phyloP scores from a whole-genome alignment of 2,329 filamentous ascomycete species.

The Fusarium luffae region DNA sequence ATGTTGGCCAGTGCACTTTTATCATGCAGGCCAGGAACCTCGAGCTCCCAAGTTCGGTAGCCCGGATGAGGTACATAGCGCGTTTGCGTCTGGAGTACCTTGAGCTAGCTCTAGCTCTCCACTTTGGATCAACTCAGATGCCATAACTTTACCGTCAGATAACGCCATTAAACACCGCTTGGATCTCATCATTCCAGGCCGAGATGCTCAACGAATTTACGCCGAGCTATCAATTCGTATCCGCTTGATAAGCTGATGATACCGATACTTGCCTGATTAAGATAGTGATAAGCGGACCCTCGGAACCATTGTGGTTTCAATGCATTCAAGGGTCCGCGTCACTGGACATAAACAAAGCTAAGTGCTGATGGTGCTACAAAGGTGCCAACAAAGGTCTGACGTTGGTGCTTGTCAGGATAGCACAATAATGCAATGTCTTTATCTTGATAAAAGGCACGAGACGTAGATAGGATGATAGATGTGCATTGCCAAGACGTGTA shows the following conservation, averaged over 20 bases:
- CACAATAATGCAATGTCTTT: neutral
- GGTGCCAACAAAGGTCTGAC: neutral
- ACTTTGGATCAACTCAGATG: slow-evolving; percentile 20
- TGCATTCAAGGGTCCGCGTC: neutral
- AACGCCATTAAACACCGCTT: slow-evolving; percentile 43
- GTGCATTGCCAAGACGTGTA: neutral
- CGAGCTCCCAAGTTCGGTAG: slow-evolving; percentile 22
- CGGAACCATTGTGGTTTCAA: slow-evolving; percentile 22
- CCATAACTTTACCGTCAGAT: slow-evolving; percentile 44
- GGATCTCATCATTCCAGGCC: slow-evolving; percentile 43
- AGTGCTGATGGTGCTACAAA: neutral
- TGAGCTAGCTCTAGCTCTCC: slow-evolving; percentile 31
- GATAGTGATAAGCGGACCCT: slow-evolving; percentile 19
- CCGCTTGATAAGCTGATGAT: slow-evolving; percentile 15
- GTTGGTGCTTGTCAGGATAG: neutral
- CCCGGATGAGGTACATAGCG: slow-evolving; percentile 29
- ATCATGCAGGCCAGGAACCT: slow-evolving; percentile 20
- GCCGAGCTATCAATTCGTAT: slow-evolving; percentile 9
- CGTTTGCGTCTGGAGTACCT: slow-evolving; percentile 14
- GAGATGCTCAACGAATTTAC: slow-evolving; percentile 13
- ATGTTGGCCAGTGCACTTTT: slow-evolving; percentile 20
- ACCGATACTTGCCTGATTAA: slow-evolving; percentile 6
- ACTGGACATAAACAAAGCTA: slow-evolving; percentile 10
- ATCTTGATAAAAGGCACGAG: neutral
- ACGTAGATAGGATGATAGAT: neutral